Evolutionary conservation across 768 basidiomycete genomes (phyloP).

Genomic region (Suillus clintonianus): DNA sequence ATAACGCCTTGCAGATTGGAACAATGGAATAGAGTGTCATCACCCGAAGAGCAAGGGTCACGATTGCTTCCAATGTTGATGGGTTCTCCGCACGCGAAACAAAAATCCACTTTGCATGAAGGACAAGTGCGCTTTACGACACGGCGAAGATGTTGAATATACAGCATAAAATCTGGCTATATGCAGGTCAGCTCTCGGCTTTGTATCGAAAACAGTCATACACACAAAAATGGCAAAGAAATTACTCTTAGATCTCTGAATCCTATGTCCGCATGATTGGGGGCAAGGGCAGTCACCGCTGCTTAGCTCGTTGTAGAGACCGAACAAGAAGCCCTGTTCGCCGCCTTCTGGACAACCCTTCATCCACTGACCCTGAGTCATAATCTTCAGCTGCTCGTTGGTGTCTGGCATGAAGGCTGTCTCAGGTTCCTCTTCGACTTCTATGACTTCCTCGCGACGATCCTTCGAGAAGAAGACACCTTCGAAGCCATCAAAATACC

Average conservation of each 20-base stretch:
- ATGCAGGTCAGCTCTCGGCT: slow-evolving; percentile 10
- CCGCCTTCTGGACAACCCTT: slow-evolving; percentile 93
- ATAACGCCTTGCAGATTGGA: slow-evolving; percentile 87
- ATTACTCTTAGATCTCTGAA: slow-evolving; percentile 67
- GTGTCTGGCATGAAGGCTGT: slow-evolving; percentile 41
- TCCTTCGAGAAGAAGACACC: slow-evolving; percentile 97
- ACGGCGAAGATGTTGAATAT: slow-evolving; percentile 62
- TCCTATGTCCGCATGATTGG: slow-evolving; percentile 65
- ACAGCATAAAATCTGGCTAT: slow-evolving; percentile 73
- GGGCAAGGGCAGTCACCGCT: slow-evolving; percentile 70
- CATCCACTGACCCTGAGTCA: slow-evolving; percentile 96
- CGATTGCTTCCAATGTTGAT: slow-evolving; percentile 46
- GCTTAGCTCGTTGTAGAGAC: slow-evolving; percentile 74
- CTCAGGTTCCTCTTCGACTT: slow-evolving; percentile 83
- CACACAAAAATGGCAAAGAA: slow-evolving; percentile 86
- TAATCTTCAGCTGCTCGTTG: slow-evolving; percentile 56
- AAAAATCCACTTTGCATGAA: slow-evolving; percentile 60
- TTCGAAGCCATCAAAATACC: slow-evolving; percentile 28
- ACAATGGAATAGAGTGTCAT: slow-evolving; percentile 81
- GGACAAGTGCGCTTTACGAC: slow-evolving; percentile 64
- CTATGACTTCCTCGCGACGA: slow-evolving; percentile 87
- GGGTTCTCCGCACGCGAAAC: slow-evolving; percentile 77
- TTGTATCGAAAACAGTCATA: slow-evolving; percentile 7
- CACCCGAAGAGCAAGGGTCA: slow-evolving; percentile 43
- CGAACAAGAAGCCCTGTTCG: slow-evolving; percentile 88